phyloP scores from a whole-genome alignment of 331 rosid genomes.

The Malus hybrid region DNA sequence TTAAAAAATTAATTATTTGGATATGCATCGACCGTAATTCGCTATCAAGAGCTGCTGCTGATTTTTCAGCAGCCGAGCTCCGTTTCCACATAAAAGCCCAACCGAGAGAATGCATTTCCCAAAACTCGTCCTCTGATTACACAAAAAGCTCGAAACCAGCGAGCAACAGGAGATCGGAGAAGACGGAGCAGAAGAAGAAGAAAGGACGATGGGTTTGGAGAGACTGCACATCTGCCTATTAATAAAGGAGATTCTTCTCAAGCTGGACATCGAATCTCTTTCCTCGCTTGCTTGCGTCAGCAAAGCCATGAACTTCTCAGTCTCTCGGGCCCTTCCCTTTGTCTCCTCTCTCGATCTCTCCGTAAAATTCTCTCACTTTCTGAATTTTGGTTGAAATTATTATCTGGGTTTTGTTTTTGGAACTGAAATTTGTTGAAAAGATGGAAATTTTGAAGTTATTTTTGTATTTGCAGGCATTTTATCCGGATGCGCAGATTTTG shows the following conservation, averaged over 20 bases:
- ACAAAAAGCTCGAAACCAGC: neutral
- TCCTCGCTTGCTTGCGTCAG: conserved; percentile 23
- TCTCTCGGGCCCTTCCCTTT: conserved; percentile 2
- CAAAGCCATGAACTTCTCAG: conserved; percentile 12
- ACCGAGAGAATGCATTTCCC: neutral
- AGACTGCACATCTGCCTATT: conserved; percentile 1
- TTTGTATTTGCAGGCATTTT: conserved; percentile 10
- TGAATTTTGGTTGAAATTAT: neutral
- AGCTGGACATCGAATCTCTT: conserved; percentile 13
- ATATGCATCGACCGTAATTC: too few relatives aligned
- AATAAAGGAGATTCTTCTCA: conserved; percentile 9
- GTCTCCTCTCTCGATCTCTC: conserved; percentile 23
- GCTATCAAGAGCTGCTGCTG: too few relatives aligned
- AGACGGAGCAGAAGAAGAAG: neutral
- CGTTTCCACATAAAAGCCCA: neutral
- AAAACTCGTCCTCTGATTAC: neutral
- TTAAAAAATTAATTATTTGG: too few relatives aligned
- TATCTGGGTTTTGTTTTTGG: neutral
- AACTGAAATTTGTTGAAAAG: neutral
- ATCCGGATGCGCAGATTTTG: conserved; percentile 11
- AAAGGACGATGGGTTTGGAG: conserved; percentile 3
- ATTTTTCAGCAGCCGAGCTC: too few relatives aligned
- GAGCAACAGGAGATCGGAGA: neutral
- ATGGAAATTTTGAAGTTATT: neutral
- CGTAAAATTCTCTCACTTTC: neutral